phyloP scores from a whole-genome alignment of 345 rosid genomes.

The Rhizophora apiculata region DNA sequence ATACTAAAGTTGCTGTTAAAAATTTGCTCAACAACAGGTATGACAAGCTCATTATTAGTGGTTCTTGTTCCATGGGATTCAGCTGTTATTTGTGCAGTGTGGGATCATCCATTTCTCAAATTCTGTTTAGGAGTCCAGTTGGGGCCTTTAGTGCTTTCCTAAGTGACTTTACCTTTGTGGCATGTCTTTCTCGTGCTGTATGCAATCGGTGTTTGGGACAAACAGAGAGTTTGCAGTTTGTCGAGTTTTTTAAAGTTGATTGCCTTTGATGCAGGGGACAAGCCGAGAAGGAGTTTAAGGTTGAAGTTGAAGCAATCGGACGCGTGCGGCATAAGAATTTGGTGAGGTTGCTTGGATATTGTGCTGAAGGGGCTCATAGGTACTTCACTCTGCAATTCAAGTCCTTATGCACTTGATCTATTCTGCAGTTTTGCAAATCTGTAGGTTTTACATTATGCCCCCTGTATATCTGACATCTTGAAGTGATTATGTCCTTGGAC shows the following conservation, averaged over 20 bases:
- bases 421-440: too few relatives aligned
- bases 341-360: constrained; percentile 92
- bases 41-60: neutral
- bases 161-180: constrained; percentile 1
- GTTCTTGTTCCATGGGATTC: neutral
- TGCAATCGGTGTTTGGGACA: neutral
- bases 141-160: neutral
- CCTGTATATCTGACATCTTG: neutral
- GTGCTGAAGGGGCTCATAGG: constrained; percentile 98
- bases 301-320: constrained; percentile 96
- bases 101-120: too few relatives aligned
- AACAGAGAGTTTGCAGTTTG: neutral
- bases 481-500: neutral
- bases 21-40: constrained; percentile 88
- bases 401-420: neutral
- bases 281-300: constrained; percentile 96
- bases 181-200: constrained; percentile 13
- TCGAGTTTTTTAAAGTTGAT: constrained; percentile 1
- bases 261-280: constrained; percentile 56
- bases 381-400: constrained; percentile 16
- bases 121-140: neutral
- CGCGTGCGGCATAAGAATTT: constrained; percentile 93
- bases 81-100: neutral
- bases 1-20: constrained; percentile 70
- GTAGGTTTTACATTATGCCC: too few relatives aligned